phyloP scores from a whole-genome alignment of 1,139 yeast genomes.

The Hemisphaericaspora xylofermentans region DNA sequence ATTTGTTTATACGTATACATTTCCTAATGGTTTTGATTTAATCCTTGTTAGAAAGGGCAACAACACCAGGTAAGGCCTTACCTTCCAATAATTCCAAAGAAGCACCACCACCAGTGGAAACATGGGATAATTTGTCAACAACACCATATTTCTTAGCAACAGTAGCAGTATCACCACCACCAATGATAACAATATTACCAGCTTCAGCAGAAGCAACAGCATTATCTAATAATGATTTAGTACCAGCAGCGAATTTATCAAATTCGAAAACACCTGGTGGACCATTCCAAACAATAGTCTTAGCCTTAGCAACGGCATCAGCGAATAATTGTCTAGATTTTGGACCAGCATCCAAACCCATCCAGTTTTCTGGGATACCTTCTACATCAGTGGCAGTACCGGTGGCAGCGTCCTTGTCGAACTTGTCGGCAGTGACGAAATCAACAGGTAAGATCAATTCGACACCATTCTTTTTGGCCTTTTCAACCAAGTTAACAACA shows the following conservation, averaged over 20 bases:
- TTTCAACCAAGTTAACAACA: conserved; percentile 82
- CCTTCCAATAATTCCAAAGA: conserved; percentile 97
- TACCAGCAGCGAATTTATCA: conserved; percentile 84
- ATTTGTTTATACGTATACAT: neutral
- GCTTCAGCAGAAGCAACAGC: conserved; percentile 79
- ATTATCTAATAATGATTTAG: conserved; percentile 84
- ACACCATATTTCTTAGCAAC: conserved; percentile 97
- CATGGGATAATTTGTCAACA: conserved; percentile 92
- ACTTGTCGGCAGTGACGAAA: conserved; percentile 90
- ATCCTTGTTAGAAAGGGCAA: conserved; percentile 72
- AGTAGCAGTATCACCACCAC: conserved; percentile 99
- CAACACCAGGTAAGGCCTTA: conserved; percentile 95
- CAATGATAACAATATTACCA: conserved; percentile 93
- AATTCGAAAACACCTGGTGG: conserved; percentile 99
- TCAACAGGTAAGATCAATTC: conserved; percentile 90
- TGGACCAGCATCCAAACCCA: conserved; percentile 95
- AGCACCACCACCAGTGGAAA: conserved; percentile 99
- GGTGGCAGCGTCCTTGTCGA: conserved; percentile 83
- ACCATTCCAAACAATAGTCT: conserved; percentile 98
- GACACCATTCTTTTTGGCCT: conserved; percentile 93
- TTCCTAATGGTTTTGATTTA: conserved; percentile 1
- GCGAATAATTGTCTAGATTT: conserved; percentile 75
- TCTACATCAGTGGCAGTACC: conserved; percentile 78
- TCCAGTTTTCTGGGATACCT: conserved; percentile 92
- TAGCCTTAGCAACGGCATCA: conserved; percentile 80